Evolutionary conservation across 2,329 filamentous ascomycete genomes (phyloP).

Genomic region (Talaromyces sp.): DNA sequence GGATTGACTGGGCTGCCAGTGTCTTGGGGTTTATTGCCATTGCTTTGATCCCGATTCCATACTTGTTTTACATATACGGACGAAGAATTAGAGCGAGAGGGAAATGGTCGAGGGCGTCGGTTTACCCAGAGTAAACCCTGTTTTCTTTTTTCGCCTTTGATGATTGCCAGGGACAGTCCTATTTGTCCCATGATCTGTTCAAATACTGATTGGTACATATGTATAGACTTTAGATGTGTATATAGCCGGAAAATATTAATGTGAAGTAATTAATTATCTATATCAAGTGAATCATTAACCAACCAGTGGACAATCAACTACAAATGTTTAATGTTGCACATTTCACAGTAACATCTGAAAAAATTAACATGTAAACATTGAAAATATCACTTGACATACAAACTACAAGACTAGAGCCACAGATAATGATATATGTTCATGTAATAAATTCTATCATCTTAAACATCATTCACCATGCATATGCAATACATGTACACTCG

Average conservation of each 20-base stretch:
- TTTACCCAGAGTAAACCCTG: not conserved
- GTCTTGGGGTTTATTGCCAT: conserved; percentile 53
- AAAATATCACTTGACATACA: no score
- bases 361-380: no score
- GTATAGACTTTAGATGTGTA: not conserved
- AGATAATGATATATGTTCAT: not conserved
- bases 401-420: not conserved
- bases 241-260: not conserved
- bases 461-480: not conserved
- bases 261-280: not conserved
- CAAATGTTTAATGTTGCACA: no score
- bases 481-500: not conserved
- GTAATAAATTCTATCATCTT: not conserved
- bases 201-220: not conserved
- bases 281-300: no score
- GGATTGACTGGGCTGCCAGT: conserved; percentile 56
- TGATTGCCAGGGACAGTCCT: not conserved
- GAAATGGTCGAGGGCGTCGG: conserved; percentile 11
- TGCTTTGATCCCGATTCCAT: conserved; percentile 40
- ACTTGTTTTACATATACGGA: conserved; percentile 46
- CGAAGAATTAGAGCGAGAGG: conserved; percentile 11
- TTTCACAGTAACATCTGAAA: no score
- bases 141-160: not conserved
- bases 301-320: no score
- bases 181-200: not conserved